Evolutionary conservation across 2,329 filamentous ascomycete genomes (phyloP), one percentile per base, ranked within the genome.

Genomic region (Verticillium alfalfae): DNA sequence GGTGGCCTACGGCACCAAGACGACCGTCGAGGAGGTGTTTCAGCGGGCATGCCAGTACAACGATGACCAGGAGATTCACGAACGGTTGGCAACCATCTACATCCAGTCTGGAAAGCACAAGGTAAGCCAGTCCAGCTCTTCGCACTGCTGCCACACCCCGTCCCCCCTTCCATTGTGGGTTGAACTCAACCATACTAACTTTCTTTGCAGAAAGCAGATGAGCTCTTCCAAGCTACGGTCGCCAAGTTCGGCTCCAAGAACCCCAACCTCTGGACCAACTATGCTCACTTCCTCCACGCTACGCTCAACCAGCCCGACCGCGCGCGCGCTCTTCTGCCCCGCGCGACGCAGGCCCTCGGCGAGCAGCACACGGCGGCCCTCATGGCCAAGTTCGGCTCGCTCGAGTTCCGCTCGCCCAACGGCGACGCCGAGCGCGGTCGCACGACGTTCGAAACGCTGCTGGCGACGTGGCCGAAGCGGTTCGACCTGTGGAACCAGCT

Each of bases 21-120:
- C 95, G 63, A 88, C 85, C 0, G 81, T 96, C 2, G 91, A 97
- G 18, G 88, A 91, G 36, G 87, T 93, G 8, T 98, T 99, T 81
- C 93, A 91, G 79, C 88, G 92, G 60, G 94, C 95, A 1, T 96
- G 92, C 74, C 90, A 96, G 76, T 93, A 96, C 78, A 97, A 97
- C 72, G 93, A 98, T 71, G 84, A 91, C 58, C 89, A 94, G 67
- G 92, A 96, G 71, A 89, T 98, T 65, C 89, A 96, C 74, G 90
- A 96, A 76, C 88, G 92, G 65, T 83, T 98, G 71, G 90, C 91
- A 62, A 97, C 91, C 76, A 97, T 97, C 73, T 97, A 96, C 78
- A 96, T 98, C 68, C 91, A 95, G 72, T 93, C 93, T 34, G 88
- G 88, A 69, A 97, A 96, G 80, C 82, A 88, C 70, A 86, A 89